Base-by-base conservation (phyloP, 225 moss, liverwort and hornwort species). In the Polytrichum formosum region DNA sequence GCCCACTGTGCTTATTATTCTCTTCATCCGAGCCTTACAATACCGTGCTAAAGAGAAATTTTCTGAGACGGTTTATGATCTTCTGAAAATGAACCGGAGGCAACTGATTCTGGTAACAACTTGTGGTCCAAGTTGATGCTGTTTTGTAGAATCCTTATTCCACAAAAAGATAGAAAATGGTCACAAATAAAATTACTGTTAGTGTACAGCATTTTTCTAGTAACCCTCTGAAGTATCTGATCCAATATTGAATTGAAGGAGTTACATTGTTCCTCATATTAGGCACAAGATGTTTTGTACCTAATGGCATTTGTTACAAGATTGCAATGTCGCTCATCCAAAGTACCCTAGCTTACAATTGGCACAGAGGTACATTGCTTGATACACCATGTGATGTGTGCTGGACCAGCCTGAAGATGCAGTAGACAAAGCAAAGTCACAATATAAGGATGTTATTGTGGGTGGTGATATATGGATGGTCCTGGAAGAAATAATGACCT, bases 401-500 rank as follows among this genome's bases (percentile, higher is more conserved):
- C 7, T 70, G 58, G 66, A 21, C 46, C 79, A 97, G 98, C 98
- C 98, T 56, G 98, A 98, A 87, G 92, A 94, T 84, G 98, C 98
- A 70, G 90, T 88, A 35, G 92, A 88, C 35, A 88, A 94, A 90
- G 98, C 94, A 21, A 91, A 76, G 79, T 84, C 98, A 68, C 92
- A 94, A 72, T 98, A 98, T 73, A 98, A 98, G 81, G 98, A 98
- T 90, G 98, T 98, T 54, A 71, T 98, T 60, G 94, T 98, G 61
- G 98, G 98, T 67, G 92, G 94, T 63, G 98, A 98, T 88, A 87
- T 98, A 65, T 98, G 94, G 94, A 91, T 90, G 87, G 92, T 94
- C 70, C 80, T 98, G 74, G 94, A 98, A 65, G 98, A 98, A 81
- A 75, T 98, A 53, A 98, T 98, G 98, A 86, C 77, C 29, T 98